Base-by-base conservation (phyloP, 345 rosid genomes). In the Nasturtium officinale region DNA sequence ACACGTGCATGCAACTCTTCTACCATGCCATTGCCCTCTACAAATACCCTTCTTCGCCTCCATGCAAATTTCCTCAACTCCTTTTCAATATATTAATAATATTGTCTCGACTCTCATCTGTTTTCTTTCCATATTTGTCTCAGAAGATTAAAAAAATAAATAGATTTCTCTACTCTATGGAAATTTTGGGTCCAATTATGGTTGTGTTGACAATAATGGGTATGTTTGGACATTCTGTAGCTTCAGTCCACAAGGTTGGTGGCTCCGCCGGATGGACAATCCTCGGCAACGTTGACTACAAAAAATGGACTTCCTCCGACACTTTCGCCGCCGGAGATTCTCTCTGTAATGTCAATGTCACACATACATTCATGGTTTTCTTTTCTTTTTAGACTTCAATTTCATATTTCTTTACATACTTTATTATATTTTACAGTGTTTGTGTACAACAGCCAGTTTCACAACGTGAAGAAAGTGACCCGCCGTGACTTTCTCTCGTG, bases 401-500 rank as follows among this genome's bases (percentile, higher is more conserved):
- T 17, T 11, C 21, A n/a, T 28, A 11, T 61, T 42, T 32, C 9
- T 11, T 2, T 30, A 17, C 20, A 26, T 33, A 10, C 37, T 30
- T 10, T 50, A 2, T 6, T 52, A 12, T 1, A 21, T 15, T 13
- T 20, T 53, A 18, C 71, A 78, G 82, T 79, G 40, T 79, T 82
- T 25, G 51, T 58, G n/a, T 80, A 75, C 74, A 67, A 72, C 62
- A 51, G 12, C 2, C 48, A 71, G 21, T 63, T 60, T 65, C 82
- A 80, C 77, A 75, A 77, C 74, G 82, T 80, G 45, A 46, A 50
- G 80, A 69, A 50, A 46, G 85, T 77, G 71, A 71, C 23, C 42
- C 64, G 54, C 16, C 64, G 7, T 7, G 65, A 78, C 12, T 75
- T 67, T 52, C 18, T 38, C 43, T 69, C 82, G 2, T 78, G 82